These are phyloP conservation scores for Nicotiana attenuata DNA, from an alignment of 257 asterid genomes.

Conservation along the genomic window DNA sequence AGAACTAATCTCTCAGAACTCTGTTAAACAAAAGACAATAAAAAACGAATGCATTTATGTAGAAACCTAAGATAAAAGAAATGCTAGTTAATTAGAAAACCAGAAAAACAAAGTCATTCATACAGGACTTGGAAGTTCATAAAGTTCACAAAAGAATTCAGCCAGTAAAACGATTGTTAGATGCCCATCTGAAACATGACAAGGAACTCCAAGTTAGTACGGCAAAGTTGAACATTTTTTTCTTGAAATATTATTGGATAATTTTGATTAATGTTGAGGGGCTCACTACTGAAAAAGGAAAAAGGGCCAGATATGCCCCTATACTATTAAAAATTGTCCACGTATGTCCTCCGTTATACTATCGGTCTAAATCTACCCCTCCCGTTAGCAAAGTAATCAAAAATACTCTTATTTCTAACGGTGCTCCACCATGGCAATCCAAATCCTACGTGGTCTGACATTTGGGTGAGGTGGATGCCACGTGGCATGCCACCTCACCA, in stretches of 20 bases:
- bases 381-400: too few relatives aligned
- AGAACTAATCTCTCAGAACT: neutral
- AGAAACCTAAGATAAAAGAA: neutral
- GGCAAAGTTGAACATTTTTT: neutral
- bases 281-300: too few relatives aligned
- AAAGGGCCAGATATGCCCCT: too few relatives aligned
- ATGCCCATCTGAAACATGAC: conserved; percentile 52
- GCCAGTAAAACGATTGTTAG: conserved; percentile 57
- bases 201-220: neutral
- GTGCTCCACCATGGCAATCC: too few relatives aligned
- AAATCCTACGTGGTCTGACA: too few relatives aligned
- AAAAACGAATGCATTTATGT: neutral
- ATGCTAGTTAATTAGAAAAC: neutral
- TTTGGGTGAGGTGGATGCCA: too few relatives aligned
- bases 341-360: too few relatives aligned
- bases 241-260: neutral
- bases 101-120: conserved; percentile 12
- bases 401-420: too few relatives aligned
- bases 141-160: conserved; percentile 39
- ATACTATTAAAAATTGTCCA: too few relatives aligned
- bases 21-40: neutral
- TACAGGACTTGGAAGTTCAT: conserved; percentile 45
- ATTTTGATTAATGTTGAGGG: neutral
- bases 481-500: too few relatives aligned
- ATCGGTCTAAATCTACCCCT: too few relatives aligned